phyloP scores from a whole-genome alignment of 352 stramenopile species.

The Peronospora farinosa region DNA sequence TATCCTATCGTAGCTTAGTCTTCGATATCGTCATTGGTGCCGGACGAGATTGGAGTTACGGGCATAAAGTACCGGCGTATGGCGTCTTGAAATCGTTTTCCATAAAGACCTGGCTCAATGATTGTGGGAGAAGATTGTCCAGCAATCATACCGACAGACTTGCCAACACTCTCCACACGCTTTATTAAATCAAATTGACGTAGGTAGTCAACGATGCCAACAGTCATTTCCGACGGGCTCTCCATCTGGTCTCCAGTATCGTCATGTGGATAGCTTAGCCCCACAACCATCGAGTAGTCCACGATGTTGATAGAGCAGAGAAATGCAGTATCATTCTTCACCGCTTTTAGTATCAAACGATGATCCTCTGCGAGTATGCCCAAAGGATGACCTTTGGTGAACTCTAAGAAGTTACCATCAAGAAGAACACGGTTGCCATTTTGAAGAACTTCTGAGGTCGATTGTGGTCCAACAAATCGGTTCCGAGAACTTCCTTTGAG shows the following conservation, averaged over 20 bases:
- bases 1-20: neutral
- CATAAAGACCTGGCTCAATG: slow-evolving; percentile 95
- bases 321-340: slow-evolving; percentile 96
- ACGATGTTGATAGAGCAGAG: slow-evolving; percentile 98
- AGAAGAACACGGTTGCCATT: slow-evolving; percentile 50
- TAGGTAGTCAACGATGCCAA: slow-evolving; percentile 99
- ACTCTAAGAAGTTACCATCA: slow-evolving; percentile 83
- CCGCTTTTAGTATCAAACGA: slow-evolving; percentile 70
- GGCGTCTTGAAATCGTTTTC: slow-evolving; percentile 91
- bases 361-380: slow-evolving; percentile 69
- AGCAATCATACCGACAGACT: slow-evolving; percentile 97
- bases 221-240: slow-evolving; percentile 76
- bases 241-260: slow-evolving; percentile 23
- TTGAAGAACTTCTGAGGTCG: slow-evolving; percentile 21
- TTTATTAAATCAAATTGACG: slow-evolving; percentile 98
- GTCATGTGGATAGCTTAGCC: slow-evolving; percentile 53
- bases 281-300: slow-evolving; percentile 98
- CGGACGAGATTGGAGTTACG: slow-evolving; percentile 78
- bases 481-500: slow-evolving; percentile 96
- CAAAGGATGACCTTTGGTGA: slow-evolving; percentile 69
- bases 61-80: slow-evolving; percentile 97
- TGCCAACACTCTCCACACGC: slow-evolving; percentile 96
- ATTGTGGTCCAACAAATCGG: slow-evolving; percentile 74
- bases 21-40: slow-evolving; percentile 36
- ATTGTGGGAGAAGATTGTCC: slow-evolving; percentile 96